phyloP scores from a whole-genome alignment of 2,329 filamentous ascomycete species.

The Amylocarpus encephaloides region DNA sequence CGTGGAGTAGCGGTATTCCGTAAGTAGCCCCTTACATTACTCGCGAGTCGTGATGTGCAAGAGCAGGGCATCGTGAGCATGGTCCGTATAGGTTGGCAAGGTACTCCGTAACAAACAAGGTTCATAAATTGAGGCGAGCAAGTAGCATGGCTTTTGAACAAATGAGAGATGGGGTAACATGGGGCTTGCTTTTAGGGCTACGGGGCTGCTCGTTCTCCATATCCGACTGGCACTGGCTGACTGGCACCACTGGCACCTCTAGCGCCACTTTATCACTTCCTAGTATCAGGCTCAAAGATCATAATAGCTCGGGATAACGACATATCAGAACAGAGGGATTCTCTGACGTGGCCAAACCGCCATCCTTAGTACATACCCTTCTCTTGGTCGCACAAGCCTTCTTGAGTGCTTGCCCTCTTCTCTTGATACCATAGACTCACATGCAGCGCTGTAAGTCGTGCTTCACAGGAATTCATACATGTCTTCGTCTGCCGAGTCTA shows the following conservation, averaged over 20 bases:
- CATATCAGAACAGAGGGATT: conserved; percentile 9
- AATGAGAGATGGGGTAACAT: background rate
- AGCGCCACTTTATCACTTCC: background rate
- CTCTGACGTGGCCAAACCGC: conserved; percentile 8
- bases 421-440: conserved; percentile 6
- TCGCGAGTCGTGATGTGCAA: background rate
- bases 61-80: background rate
- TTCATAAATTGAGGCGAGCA: background rate
- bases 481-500: background rate
- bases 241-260: too few species aligned
- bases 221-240: conserved; percentile 17
- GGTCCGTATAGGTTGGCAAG: background rate
- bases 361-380: background rate
- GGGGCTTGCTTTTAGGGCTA: conserved; percentile 4
- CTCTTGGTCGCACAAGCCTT: conserved; percentile 1
- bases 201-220: conserved; percentile 3
- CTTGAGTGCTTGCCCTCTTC: too few species aligned
- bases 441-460: conserved; percentile 1
- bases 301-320: conserved; percentile 14
- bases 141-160: background rate
- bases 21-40: too few species aligned
- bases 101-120: background rate
- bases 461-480: conserved; percentile 7
- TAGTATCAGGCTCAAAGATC: conserved; percentile 11
- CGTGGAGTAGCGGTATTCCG: too few species aligned